Evolutionary conservation across 768 basidiomycete genomes (phyloP), one percentile per base, ranked within the genome.

Genomic region (Russula lepida): DNA sequence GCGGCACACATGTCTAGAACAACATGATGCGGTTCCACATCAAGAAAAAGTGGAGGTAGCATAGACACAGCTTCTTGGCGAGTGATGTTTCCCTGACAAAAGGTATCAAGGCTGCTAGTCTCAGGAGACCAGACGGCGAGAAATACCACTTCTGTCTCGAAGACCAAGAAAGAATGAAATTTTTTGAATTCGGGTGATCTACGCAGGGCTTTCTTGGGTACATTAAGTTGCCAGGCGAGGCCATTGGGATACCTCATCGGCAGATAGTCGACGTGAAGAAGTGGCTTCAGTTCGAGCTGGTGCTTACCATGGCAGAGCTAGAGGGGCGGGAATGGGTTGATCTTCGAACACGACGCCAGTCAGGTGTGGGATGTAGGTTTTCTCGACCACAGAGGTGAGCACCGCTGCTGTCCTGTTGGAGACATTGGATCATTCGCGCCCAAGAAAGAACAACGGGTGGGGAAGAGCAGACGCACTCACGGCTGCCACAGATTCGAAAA

Each of bases 1-100:
- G 97, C 95, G 19, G 97, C 97, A 70, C 97, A 99, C 91, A 95
- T 93, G 72, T 99, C 97, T 68, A 98, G 84, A 21, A 92, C 88
- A 84, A 89, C 59, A 71, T 98, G 95, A 70, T 97, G 89, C 0
- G 97, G 92, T 68, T 91, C 79, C n/a, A 98, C 92, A 58, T 93
- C 90, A 35, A 99, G 82, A 67, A 98, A 85, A 2, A 99, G 81
- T 0, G 97, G 95, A 6, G 97, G 97, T n/a, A 99, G 77, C 97
- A 99, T 99, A 71, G 92, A 95, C 60, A 99, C 97, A 19, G 92
- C 94, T 73, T 99, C 97, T 72, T 98, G 95, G 23, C 97, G 78
- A 12, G 93, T 95, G 50, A 98, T 79, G 68, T 99, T 99, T 50
- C 97, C 95, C 92, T 95, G 66, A 4, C 37, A 0, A 30, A n/a